A percentile compares a stretch with the other conserved stretches of the same genome.
phyloP scores from a whole-genome alignment of 495 filamentous ascomycete species.

The Hypoxylon intermedium region DNA sequence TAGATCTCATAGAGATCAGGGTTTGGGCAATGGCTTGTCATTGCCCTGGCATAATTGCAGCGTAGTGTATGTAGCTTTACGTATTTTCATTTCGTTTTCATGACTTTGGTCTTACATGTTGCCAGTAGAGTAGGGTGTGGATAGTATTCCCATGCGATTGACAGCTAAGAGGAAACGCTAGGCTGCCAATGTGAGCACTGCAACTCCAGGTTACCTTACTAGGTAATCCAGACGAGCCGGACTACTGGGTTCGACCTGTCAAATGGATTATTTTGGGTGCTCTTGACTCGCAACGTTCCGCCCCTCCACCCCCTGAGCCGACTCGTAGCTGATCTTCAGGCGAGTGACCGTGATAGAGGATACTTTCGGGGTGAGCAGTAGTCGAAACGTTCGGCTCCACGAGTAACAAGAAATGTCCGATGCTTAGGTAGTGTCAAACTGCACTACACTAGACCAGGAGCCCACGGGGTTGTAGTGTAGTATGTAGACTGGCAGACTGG shows the following conservation, averaged over 20 bases:
- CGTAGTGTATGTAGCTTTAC: conserved; percentile 6
- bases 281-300: conserved; percentile 24
- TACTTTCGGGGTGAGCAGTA: not conserved
- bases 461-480: conserved; percentile 1
- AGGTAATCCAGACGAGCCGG: conserved; percentile 1
- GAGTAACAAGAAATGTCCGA: conserved; percentile 17
- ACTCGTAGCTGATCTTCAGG: conserved; percentile 4
- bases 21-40: not conserved
- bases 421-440: not conserved
- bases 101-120: conserved; percentile 15
- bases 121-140: not conserved
- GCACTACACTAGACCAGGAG: conserved; percentile 10
- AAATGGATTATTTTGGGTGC: not conserved
- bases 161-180: not conserved
- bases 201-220: not conserved
- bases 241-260: conserved; percentile 19
- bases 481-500: not conserved
- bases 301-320: conserved; percentile 1
- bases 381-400: conserved; percentile 1
- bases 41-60: conserved; percentile 4
- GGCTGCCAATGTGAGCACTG: conserved; percentile 4
- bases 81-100: conserved; percentile 1
- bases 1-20: conserved; percentile 25
- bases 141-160: conserved; percentile 19
- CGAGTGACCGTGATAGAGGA: conserved; percentile 4